These are phyloP conservation scores for Sporothrix protearum DNA, from an alignment of 2,329 filamentous ascomycete genomes.

Conservation along the genomic window DNA sequence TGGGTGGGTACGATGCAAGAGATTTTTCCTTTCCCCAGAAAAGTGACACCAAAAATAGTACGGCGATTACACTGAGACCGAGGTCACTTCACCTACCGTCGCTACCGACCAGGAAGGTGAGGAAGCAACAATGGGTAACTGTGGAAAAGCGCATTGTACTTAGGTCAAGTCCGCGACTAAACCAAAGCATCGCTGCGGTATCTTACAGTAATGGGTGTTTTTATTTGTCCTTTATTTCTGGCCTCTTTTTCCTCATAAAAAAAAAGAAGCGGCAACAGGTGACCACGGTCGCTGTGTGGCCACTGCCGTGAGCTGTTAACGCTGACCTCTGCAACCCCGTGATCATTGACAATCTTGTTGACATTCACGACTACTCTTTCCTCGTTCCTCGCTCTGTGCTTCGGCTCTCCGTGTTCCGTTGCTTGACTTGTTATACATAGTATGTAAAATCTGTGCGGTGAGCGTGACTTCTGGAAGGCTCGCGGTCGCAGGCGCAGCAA, in stretches of 20 bases:
- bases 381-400: background rate
- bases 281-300: background rate
- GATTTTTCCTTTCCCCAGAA: background rate
- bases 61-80: background rate
- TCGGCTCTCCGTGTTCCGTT: background rate
- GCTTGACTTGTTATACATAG: background rate
- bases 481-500: background rate
- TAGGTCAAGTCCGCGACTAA: background rate
- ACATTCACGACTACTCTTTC: background rate
- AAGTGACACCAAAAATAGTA: conserved; percentile 13
- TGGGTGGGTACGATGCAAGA: background rate
- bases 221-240: background rate
- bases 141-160: background rate
- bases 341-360: background rate
- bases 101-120: too few species aligned
- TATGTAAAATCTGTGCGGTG: background rate
- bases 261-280: background rate
- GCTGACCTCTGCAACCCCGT: conserved; percentile 8
- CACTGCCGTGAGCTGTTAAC: background rate
- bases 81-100: background rate
- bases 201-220: background rate
- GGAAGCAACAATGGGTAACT: background rate
- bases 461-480: background rate
- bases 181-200: background rate
- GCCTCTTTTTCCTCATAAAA: too few species aligned